Evolutionary conservation across 129 eudicot genomes (phyloP).

Genomic region (Arctium lappa): DNA sequence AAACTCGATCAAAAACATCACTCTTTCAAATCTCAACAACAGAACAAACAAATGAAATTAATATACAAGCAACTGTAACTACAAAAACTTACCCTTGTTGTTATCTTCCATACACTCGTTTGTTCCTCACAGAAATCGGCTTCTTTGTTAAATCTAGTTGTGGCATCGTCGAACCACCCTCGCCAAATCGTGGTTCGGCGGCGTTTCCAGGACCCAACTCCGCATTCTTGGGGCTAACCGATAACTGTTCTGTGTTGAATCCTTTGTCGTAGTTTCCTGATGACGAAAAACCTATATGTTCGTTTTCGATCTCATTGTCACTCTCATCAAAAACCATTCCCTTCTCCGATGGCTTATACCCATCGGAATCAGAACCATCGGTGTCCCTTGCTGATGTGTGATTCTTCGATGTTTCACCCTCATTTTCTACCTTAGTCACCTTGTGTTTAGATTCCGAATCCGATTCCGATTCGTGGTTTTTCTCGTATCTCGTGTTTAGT

Average conservation of each 20-base stretch:
- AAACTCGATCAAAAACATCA: background rate
- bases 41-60: conserved; percentile 11
- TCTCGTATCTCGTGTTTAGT: background rate
- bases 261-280: background rate
- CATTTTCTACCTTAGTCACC: conserved; percentile 4
- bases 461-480: background rate
- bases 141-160: conserved; percentile 31
- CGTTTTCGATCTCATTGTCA: conserved; percentile 29
- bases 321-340: conserved; percentile 43
- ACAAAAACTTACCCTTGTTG: conserved; percentile 12
- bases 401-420: conserved; percentile 1
- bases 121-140: conserved; percentile 56
- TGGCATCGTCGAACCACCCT: conserved; percentile 11
- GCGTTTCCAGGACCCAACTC: background rate
- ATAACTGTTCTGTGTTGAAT: background rate
- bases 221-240: background rate
- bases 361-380: conserved; percentile 12
- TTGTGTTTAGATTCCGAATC: conserved; percentile 31
- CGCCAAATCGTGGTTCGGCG: background rate
- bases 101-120: conserved; percentile 30
- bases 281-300: background rate
- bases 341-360: conserved; percentile 16
- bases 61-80: background rate
- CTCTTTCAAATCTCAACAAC: background rate
- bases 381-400: conserved; percentile 23